phyloP scores from a whole-genome alignment of 768 basidiomycete species.

The Boletus barrowsii region DNA sequence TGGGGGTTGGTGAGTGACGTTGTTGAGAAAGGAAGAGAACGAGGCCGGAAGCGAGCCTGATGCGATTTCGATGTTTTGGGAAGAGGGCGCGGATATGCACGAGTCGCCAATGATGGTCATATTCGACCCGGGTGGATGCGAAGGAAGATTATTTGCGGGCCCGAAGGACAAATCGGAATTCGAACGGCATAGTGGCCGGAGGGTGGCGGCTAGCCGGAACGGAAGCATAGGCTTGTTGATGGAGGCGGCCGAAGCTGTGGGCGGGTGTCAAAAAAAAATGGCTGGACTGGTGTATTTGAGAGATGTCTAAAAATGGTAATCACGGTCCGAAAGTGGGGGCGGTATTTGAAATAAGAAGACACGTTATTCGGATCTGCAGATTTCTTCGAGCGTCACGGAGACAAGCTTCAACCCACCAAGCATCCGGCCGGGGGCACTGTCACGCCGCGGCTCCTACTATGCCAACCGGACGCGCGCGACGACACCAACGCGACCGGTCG shows the following conservation, averaged over 20 bases:
- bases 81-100: background rate
- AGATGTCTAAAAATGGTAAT: conserved; percentile 11
- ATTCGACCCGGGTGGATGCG: conserved; percentile 1
- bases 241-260: conserved; percentile 9
- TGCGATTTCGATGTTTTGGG: conserved; percentile 4
- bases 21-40: background rate
- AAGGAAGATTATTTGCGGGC: conserved; percentile 18
- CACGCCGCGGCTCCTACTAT: conserved; percentile 1
- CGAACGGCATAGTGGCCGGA: conserved; percentile 3
- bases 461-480: conserved; percentile 8
- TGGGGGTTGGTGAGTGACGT: conserved; percentile 1
- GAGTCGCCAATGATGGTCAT: conserved; percentile 9
- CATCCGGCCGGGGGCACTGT: conserved; percentile 2
- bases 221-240: conserved; percentile 22
- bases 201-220: background rate
- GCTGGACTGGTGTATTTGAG: no score
- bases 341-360: conserved; percentile 35
- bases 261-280: background rate
- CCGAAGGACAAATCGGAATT: conserved; percentile 17
- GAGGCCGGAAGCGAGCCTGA: conserved; percentile 19
- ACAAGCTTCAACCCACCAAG: background rate
- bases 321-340: conserved; percentile 2
- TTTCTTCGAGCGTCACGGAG: conserved; percentile 20
- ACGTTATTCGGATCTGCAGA: conserved; percentile 36
- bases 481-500: background rate